phyloP scores from a whole-genome alignment of 345 rosid species.

The Lepidium sativum region DNA sequence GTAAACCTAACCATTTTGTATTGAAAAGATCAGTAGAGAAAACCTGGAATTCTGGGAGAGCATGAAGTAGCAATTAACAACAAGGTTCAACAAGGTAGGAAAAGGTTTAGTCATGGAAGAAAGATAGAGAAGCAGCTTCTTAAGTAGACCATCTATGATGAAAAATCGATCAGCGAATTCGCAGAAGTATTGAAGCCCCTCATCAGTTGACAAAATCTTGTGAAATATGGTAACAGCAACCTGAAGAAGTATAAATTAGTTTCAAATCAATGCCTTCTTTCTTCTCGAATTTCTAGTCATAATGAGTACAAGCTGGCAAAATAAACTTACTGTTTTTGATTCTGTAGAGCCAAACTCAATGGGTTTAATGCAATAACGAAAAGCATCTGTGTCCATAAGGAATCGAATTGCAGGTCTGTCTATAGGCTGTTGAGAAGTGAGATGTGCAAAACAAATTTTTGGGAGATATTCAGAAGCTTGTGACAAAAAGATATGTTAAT shows the following conservation, averaged over 20 bases:
- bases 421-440: conserved; percentile 22
- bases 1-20: not conserved
- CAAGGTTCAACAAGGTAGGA: not conserved
- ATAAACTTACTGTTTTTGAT: conserved; percentile 35
- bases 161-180: conserved; percentile 24
- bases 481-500: not conserved
- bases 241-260: conserved; percentile 21
- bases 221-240: conserved; percentile 35
- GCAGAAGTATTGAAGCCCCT: conserved; percentile 39
- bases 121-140: conserved; percentile 15
- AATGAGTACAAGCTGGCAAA: not conserved
- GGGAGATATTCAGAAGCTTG: not conserved
- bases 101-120: not conserved
- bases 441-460: not conserved
- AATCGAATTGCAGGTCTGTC: conserved; percentile 20
- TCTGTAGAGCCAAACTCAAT: conserved; percentile 31
- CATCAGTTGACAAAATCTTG: conserved; percentile 22
- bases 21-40: not conserved
- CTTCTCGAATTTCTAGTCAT: not conserved
- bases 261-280: not conserved
- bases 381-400: conserved; percentile 27
- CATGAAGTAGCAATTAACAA: conserved; percentile 34
- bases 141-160: conserved; percentile 20
- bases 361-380: conserved; percentile 30
- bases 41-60: conserved; percentile 47